Evolutionary conservation across 441 rosid genomes (phyloP).

Genomic region (Mallotus repandus): DNA sequence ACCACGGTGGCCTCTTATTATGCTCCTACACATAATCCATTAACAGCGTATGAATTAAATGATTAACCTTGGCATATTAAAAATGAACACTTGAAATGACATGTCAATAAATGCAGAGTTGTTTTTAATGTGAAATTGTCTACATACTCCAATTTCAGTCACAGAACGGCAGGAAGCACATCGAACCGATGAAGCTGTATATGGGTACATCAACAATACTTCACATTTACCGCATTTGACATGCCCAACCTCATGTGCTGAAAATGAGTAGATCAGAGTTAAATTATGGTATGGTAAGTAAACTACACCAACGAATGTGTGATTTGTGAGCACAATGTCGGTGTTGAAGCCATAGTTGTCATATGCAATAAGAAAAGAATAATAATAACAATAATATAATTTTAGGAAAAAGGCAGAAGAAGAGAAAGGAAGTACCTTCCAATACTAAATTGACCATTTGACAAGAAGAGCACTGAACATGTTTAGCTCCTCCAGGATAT

Average conservation of each 20-base stretch:
- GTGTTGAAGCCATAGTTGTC: neutral
- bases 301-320: neutral
- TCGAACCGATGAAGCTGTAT: constrained; percentile 72
- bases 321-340: neutral
- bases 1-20: constrained; percentile 78
- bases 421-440: constrained; percentile 54
- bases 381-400: neutral
- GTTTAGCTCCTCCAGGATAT: constrained; percentile 63
- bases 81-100: neutral
- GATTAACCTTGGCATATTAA: neutral
- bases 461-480: constrained; percentile 67
- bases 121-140: neutral
- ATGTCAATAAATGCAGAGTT: neutral
- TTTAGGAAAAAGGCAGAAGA: neutral
- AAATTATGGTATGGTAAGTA: neutral
- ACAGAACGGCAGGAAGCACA: constrained; percentile 72
- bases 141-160: constrained; percentile 68
- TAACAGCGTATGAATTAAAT: neutral
- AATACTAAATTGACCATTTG: constrained; percentile 70
- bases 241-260: constrained; percentile 78
- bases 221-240: constrained; percentile 59
- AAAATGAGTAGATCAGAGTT: constrained; percentile 16
- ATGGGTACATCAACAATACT: constrained; percentile 69
- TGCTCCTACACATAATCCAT: constrained; percentile 46
- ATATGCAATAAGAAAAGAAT: neutral